A percentile compares a stretch with the other conserved stretches of the same genome.
phyloP scores from a whole-genome alignment of 805 yeast genomes.

The Cyberlindnera veronae region DNA sequence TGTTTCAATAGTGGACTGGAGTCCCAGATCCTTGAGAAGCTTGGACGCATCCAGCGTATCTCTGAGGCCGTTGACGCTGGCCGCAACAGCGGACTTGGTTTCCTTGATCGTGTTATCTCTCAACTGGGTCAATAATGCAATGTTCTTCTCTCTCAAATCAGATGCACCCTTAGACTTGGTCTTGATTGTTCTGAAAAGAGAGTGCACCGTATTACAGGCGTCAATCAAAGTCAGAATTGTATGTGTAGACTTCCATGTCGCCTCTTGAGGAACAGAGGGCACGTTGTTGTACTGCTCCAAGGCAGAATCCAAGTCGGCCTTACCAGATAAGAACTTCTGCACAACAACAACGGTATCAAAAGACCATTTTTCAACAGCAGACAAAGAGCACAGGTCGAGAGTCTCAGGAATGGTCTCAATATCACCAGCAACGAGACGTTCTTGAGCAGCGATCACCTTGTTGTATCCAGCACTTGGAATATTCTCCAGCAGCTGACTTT shows the following conservation, averaged over 20 bases:
- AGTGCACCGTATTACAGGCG: slow-evolving; percentile 20
- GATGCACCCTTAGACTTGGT: slow-evolving; percentile 3
- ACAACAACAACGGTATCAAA: slow-evolving; percentile 12
- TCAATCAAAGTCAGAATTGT: slow-evolving; percentile 16
- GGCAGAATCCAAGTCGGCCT: not conserved
- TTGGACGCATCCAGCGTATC: slow-evolving; percentile 1
- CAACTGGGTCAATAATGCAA: slow-evolving; percentile 9
- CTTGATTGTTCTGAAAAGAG: slow-evolving; percentile 7
- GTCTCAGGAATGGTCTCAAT: slow-evolving; percentile 2
- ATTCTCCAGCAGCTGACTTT: slow-evolving; percentile 10
- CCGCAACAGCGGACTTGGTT: slow-evolving; percentile 7
- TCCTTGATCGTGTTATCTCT: slow-evolving; percentile 20
- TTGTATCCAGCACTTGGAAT: slow-evolving; percentile 15
- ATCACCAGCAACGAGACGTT: slow-evolving; percentile 15
- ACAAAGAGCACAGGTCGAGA: slow-evolving; percentile 9
- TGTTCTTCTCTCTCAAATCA: slow-evolving; percentile 21
- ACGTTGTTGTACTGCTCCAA: slow-evolving; percentile 3
- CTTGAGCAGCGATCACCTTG: slow-evolving; percentile 12
- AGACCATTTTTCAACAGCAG: slow-evolving; percentile 24
- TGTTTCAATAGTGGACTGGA: slow-evolving; percentile 9
- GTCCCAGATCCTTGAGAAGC: slow-evolving; percentile 14
- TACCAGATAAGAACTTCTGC: slow-evolving; percentile 9
- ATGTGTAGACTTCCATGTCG: slow-evolving; percentile 23
- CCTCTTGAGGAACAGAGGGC: slow-evolving; percentile 16
- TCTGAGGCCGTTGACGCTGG: slow-evolving; percentile 1